Base-by-base conservation (phyloP, 352 stramenopile species). In the Globisporangium polare region DNA sequence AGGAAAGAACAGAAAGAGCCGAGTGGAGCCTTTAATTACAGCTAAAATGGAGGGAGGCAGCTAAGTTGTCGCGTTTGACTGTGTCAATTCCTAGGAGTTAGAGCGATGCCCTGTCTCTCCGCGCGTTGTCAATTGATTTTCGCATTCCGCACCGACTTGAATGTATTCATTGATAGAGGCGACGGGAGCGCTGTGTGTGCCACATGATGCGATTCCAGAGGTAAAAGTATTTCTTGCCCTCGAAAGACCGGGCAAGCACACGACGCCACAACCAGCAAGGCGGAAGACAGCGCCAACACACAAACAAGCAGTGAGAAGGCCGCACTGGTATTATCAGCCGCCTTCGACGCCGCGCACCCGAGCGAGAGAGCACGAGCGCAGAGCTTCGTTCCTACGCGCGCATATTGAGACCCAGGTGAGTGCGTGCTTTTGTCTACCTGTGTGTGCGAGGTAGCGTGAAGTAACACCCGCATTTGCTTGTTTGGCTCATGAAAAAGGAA, bases 401-500 rank as follows among this genome's bases (percentile, higher is more conserved):
- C 13, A 13, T 13, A 18, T 43, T n/a, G 41, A n/a, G 15, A 13
- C n/a, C 15, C 37, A 43, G 37, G 37, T 43, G 37, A 43, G 37
- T 6, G 8, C 13, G 37, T 43, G 13, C 13, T 5, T 43, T 12
- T 43, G 13, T 12, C 22, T 53, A n/a, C 29, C 13, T 27, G 27
- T 15, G 18, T 24, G 26, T 5, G 46, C 33, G 15, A 33, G 29
- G 8, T 22, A 24, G 49, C 49, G 49, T 41, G 27, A 39, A 54
- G 26, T 54, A 54, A 54, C 49, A 39, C 29, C 8, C n/a, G n/a
- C 41, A 54, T 22, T 52, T 13, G 54, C 42, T 58, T 58, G 37
- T 58, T 31, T 47, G 31, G 7, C 4, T 35, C 22, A 24, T 15
- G 47, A 26, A 47, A 24, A 47, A 45, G 39, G 39, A 45, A 42